Evolutionary conservation across 192 early-diverging fungal species (phyloP).

Genomic region (Physocladia obscura): DNA sequence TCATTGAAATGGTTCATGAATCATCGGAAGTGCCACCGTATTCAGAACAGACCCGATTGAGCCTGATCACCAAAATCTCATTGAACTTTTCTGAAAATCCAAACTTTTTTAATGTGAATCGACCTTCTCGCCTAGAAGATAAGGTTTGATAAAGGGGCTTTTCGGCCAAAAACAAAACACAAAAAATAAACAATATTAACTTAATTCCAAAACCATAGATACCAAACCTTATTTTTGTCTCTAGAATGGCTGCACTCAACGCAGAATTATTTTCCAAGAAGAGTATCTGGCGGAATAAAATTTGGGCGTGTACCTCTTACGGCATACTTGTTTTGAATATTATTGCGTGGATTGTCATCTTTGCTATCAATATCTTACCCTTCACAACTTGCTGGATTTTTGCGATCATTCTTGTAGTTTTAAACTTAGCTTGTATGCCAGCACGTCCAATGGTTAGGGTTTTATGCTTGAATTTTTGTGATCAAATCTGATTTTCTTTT

Average conservation of each 20-base stretch:
- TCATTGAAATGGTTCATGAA: background rate
- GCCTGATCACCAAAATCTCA: background rate
- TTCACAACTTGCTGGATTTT: background rate
- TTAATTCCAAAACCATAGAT: background rate
- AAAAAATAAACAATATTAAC: background rate
- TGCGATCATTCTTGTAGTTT: background rate
- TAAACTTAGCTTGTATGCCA: background rate
- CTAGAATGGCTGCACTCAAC: background rate
- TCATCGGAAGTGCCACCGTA: too few relatives aligned
- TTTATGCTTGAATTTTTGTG: background rate
- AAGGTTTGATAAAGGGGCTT: background rate
- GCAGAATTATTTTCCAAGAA: background rate
- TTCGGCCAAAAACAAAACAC: background rate
- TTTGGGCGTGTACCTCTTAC: background rate
- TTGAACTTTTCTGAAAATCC: background rate
- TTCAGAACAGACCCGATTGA: too few relatives aligned
- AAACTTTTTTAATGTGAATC: background rate
- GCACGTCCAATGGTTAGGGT: background rate
- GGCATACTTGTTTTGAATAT: background rate
- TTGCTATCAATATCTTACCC: background rate
- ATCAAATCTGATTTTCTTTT: background rate
- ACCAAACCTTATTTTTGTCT: background rate
- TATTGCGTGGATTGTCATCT: background rate
- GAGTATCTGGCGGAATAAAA: background rate
- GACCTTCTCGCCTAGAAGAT: slow-evolving; percentile 4